Evolutionary conservation across 2,329 filamentous ascomycete genomes (phyloP).

Genomic region (Apiospora marii): DNA sequence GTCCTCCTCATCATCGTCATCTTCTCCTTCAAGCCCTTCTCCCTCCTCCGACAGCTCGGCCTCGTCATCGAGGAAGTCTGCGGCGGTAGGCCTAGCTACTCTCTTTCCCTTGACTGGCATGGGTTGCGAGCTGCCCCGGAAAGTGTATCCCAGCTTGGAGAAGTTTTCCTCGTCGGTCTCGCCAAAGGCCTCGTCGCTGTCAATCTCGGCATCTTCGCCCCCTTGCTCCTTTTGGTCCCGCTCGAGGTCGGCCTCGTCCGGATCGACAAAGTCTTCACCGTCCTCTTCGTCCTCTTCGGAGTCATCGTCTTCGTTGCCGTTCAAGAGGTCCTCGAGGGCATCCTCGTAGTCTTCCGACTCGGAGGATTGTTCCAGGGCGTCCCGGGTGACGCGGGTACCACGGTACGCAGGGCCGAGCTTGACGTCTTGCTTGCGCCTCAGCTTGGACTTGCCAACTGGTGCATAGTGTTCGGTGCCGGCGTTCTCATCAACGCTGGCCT

Average conservation of each 20-base stretch:
- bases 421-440: conserved; percentile 75
- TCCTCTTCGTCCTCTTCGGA: conserved; percentile 50
- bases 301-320: conserved; percentile 43
- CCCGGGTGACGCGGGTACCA: conserved; percentile 77
- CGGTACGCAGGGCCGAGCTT: conserved; percentile 81
- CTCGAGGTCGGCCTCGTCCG: conserved; percentile 62
- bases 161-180: conserved; percentile 87
- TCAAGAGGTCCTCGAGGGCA: conserved; percentile 56
- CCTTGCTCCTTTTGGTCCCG: conserved; percentile 52
- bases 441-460: conserved; percentile 74
- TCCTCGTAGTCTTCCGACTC: conserved; percentile 53
- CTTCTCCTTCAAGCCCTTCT: conserved; percentile 50
- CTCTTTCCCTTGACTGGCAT: conserved; percentile 43
- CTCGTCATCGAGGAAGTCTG: conserved; percentile 59
- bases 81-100: conserved; percentile 57
- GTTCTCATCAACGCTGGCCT: conserved; percentile 58
- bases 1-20: conserved; percentile 45
- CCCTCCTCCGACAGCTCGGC: conserved; percentile 37
- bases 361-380: conserved; percentile 61
- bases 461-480: conserved; percentile 69
- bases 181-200: conserved; percentile 76
- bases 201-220: conserved; percentile 67
- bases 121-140: conserved; percentile 65
- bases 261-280: conserved; percentile 62
- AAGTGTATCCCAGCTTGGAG: conserved; percentile 68